phyloP scores from a whole-genome alignment of 331 rosid genomes.

The Malus hybrid region DNA sequence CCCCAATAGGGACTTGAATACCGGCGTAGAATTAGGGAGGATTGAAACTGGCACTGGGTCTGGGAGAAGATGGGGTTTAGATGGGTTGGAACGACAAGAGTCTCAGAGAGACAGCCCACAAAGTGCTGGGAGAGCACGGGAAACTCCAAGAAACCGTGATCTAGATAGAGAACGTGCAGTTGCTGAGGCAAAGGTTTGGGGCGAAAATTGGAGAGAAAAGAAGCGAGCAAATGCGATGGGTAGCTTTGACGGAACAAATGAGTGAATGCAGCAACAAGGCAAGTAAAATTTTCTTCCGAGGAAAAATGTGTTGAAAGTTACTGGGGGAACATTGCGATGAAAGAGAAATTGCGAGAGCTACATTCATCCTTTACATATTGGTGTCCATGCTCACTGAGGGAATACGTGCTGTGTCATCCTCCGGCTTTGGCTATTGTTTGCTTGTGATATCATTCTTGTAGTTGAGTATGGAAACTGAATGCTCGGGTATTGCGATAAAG shows the following conservation, averaged over 20 bases:
- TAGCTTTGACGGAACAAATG: constrained; percentile 80
- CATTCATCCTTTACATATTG: constrained; percentile 28
- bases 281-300: constrained; percentile 9
- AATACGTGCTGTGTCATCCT: constrained; percentile 28
- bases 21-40: constrained; percentile 41
- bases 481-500: constrained; percentile 16
- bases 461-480: constrained; percentile 25
- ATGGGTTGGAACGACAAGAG: constrained; percentile 61
- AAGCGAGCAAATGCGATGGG: constrained; percentile 70
- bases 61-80: constrained; percentile 76
- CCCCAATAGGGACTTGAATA: constrained; percentile 40
- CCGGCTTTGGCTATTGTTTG: constrained; percentile 31
- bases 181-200: constrained; percentile 97
- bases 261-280: constrained; percentile 26
- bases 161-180: constrained; percentile 91
- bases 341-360: constrained; percentile 14
- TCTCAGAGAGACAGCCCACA: constrained; percentile 79
- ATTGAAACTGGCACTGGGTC: constrained; percentile 66
- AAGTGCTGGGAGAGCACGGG: constrained; percentile 69
- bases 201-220: constrained; percentile 93
- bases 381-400: constrained; percentile 22
- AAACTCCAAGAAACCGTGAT: constrained; percentile 79
- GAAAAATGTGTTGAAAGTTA: constrained; percentile 17
- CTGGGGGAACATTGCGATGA: constrained; percentile 23
- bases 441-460: constrained; percentile 39